Percentiles rank a stretch among this genome's conserved stretches.
phyloP scores from a whole-genome alignment of 2,329 filamentous ascomycete genomes.

The Colletotrichum sp. region DNA sequence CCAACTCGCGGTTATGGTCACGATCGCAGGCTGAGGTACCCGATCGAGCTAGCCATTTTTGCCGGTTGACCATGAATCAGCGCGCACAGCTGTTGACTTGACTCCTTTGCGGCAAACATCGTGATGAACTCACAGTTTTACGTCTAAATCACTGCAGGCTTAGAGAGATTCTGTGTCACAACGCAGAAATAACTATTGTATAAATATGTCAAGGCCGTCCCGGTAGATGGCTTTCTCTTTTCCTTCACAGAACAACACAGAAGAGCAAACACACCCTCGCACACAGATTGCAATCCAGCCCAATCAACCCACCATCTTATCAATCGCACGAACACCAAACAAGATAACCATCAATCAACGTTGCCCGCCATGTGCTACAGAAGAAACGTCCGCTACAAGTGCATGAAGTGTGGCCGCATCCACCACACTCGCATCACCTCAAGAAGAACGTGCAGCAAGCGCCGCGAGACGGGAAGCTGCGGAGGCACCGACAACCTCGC shows the following conservation, averaged over 20 bases:
- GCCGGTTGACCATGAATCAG: not conserved
- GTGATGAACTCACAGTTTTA: not conserved
- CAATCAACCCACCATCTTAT: not conserved
- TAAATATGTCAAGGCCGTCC: not conserved
- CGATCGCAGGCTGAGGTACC: not conserved
- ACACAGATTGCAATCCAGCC: not conserved
- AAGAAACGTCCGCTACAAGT: not conserved
- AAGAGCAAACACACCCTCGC: not conserved
- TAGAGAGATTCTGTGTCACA: not conserved
- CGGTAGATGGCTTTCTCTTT: not conserved
- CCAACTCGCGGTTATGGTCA: not conserved
- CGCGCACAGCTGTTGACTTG: not conserved
- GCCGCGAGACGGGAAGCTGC: not conserved
- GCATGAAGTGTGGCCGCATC: not conserved
- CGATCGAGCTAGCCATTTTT: not conserved
- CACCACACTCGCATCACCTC: not conserved
- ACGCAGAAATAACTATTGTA: not conserved
- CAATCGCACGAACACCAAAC: not conserved
- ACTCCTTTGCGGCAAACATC: not conserved
- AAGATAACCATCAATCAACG: not conserved
- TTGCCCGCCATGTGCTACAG: not conserved
- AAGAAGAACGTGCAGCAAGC: not conserved
- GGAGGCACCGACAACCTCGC: not conserved
- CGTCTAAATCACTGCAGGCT: not conserved
- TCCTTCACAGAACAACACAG: not conserved